Percentiles rank a stretch among this genome's conserved stretches.
Conservation (phyloP, 2,329 filamentous ascomycete species). For the Pseudocercospora vitis region DNA sequence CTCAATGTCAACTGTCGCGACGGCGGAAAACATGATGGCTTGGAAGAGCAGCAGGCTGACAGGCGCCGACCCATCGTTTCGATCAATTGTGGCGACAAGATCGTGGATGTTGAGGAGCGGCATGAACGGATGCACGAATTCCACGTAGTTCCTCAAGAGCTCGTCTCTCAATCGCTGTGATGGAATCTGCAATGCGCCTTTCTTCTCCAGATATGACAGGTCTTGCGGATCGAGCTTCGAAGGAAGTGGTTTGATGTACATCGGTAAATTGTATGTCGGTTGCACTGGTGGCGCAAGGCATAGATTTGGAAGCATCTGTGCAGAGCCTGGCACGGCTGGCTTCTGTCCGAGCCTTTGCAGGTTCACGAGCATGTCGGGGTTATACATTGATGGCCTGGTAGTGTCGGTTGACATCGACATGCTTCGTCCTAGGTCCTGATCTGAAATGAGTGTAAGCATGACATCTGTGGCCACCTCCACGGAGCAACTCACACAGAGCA, state of each 20-base stretch:
- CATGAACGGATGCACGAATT: conserved; percentile 94
- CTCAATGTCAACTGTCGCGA: conserved; percentile 81
- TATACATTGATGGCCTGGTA: conserved; percentile 29
- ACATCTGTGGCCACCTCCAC: not conserved
- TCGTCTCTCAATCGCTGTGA: conserved; percentile 70
- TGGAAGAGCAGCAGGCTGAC: conserved; percentile 88
- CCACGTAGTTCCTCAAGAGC: conserved; percentile 76
- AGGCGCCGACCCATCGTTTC: conserved; percentile 66
- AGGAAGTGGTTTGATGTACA: conserved; percentile 79
- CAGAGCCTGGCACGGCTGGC: conserved; percentile 27
- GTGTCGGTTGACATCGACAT: conserved; percentile 23
- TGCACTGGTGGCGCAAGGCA: conserved; percentile 27
- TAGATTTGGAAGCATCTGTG: conserved; percentile 29
- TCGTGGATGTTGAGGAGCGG: conserved; percentile 72
- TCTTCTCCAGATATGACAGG: conserved; percentile 76
- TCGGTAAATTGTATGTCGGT: conserved; percentile 50
- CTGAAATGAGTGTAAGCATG: conserved; percentile 22
- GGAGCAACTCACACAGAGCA: conserved; percentile 57
- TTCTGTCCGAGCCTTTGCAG: conserved; percentile 33
- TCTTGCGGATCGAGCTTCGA: conserved; percentile 76
- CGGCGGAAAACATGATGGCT: conserved; percentile 90
- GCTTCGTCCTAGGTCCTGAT: conserved; percentile 34
- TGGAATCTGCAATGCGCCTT: conserved; percentile 81
- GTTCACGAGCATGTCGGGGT: conserved; percentile 35
- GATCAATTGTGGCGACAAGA: conserved; percentile 61